phyloP scores from a whole-genome alignment of 176 grass and related monocot genomes.

The Oryza brachyantha region DNA sequence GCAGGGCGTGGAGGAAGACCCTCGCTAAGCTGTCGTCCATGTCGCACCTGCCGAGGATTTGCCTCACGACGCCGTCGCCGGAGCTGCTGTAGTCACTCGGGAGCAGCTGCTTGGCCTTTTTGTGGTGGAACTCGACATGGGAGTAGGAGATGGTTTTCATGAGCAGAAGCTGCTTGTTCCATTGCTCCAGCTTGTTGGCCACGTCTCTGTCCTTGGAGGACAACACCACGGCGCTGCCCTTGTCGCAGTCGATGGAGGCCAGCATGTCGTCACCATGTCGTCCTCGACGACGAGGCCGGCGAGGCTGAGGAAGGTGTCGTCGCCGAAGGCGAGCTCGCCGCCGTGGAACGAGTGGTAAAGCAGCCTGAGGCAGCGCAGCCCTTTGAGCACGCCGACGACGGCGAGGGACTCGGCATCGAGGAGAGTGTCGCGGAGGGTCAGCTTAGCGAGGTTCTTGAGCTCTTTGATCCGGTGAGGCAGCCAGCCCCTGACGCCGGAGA shows the following conservation, averaged over 20 bases:
- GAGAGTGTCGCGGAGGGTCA: conserved; percentile 14
- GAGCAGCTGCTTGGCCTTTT: no score
- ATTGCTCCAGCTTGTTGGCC: background rate
- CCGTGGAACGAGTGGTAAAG: background rate
- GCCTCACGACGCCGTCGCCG: no score
- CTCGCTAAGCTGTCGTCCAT: background rate
- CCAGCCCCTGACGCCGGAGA: background rate
- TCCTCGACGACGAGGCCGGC: background rate
- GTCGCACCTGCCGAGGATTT: background rate
- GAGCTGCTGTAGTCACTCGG: no score
- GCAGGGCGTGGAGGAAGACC: background rate
- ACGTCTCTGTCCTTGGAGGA: background rate
- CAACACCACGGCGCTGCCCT: background rate
- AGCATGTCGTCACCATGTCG: background rate
- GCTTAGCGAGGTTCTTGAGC: conserved; percentile 14
- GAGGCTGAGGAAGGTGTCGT: background rate
- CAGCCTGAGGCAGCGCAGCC: background rate
- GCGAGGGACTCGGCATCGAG: background rate
- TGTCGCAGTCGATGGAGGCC: background rate
- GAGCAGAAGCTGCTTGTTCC: no score
- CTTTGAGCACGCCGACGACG: background rate
- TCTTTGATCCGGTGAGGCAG: background rate
- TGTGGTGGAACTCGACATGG: no score
- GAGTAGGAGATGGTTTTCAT: no score
- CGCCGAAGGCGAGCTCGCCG: background rate